Evolutionary conservation across 108 stramenopile species (phyloP).

Genomic region (Pseudonitzschia delicatissima): DNA sequence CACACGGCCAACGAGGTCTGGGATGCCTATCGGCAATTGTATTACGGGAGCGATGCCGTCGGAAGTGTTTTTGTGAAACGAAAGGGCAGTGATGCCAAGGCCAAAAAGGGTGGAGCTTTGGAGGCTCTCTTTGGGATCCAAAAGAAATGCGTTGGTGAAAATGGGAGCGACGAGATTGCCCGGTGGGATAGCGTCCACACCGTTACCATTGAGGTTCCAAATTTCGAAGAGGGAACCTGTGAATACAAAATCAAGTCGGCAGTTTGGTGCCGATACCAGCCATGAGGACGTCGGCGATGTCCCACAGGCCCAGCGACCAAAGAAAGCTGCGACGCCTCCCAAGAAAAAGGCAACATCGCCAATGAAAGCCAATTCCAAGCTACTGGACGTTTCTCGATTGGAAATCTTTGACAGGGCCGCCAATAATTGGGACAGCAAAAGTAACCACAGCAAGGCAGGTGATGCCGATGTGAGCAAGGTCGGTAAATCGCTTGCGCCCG

Average conservation of each 20-base stretch:
- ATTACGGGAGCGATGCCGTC: conserved; percentile 75
- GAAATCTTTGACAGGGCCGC: conserved; percentile 8
- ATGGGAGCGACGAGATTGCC: background rate
- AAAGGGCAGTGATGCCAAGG: conserved; percentile 27
- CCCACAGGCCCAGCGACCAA: background rate
- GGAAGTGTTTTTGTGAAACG: conserved; percentile 88
- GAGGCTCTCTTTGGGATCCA: conserved; percentile 83
- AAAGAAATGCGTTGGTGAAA: conserved; percentile 41
- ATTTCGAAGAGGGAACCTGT: conserved; percentile 20
- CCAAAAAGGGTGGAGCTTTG: conserved; percentile 17
- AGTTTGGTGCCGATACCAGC: conserved; percentile 32
- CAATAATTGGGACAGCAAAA: background rate
- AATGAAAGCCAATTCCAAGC: background rate
- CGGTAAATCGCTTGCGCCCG: no score
- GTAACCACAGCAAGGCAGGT: conserved; percentile 16
- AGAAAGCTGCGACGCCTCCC: background rate
- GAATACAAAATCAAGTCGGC: conserved; percentile 76
- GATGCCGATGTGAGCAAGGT: background rate
- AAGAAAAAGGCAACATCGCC: background rate
- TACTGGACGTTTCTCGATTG: background rate
- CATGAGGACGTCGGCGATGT: background rate
- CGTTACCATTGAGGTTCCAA: conserved; percentile 62
- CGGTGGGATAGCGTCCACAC: conserved; percentile 92
- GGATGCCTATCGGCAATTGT: conserved; percentile 88
- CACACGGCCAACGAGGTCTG: conserved; percentile 87